Base-by-base conservation (phyloP, 1,284 basidiomycete genomes). In the Ustilago esculenta region DNA sequence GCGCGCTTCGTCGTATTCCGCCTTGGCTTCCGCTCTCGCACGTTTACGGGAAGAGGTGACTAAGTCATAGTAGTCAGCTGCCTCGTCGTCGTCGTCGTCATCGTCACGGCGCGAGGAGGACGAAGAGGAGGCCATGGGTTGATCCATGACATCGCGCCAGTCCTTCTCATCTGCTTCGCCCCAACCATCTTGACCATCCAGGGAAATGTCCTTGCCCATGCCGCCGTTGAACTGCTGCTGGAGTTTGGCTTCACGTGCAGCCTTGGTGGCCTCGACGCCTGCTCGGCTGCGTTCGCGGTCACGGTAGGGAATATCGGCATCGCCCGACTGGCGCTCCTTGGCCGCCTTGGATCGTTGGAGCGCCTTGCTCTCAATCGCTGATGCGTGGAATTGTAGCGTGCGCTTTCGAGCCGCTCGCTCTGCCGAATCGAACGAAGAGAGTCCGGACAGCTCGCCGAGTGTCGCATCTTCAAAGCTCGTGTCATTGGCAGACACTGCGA, bases 301-400 rank as follows among this genome's bases (percentile, higher is more conserved):
- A 17, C 79, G 74, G 59, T 81, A 81, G 4, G 80, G 80, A 18
- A 81, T 81, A 42, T 81, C 80, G 14, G 67, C 61, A 51, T 81
- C 80, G 43, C 80, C 80, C 18, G 72, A 75, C 17, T 80, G 67
- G 21, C 60, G 53, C 27, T 73, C 59, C 39, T 65, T 57, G 42
- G 73, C 73, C 7, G 61, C 69, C 36, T 69, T 65, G 27, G 53
- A 48, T 11, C 71, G 50, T 35, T 60, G 57, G 32, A 61, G 46
- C 21, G 44, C 68, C 41, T 58, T 67, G 43, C 60, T 66, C 51
- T 67, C 69, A 48, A 55, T 73, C 37, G 63, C 68, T 2, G 61
- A 63, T 14, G 80, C 79, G 58, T 81, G 75, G 79, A 81, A 81
- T 29, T 76, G 76, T 33, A 80, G 45, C 8, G 71, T 64, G 23